Evolutionary conservation across 208 protist genomes (phyloP), one percentile per base, ranked within the genome.

Genomic region (Jaenimonas drosophilae): DNA sequence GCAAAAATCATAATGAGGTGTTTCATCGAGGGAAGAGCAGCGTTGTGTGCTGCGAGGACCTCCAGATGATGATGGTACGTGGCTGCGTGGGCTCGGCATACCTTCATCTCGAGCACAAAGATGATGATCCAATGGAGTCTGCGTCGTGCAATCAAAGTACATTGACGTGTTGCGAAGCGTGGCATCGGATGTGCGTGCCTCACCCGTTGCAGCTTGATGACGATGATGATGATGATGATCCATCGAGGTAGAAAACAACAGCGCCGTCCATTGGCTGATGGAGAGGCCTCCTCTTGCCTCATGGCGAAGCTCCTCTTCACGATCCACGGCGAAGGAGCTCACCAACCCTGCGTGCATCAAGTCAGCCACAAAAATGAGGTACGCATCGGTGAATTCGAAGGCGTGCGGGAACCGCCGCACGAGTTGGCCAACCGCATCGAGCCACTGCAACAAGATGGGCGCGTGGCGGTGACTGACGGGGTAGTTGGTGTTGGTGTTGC

Each of bases 361-460:
- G 11, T 94, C 73, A 12, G 82, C 30, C 4, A 98, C 61, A 17
- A 71, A 55, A 6, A 74, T 17, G 5, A 98, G 64, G 4, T 96
- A 76, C 5, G 19, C 12, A 41, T 76, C 59, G 17, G 86, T 96
- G 51, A 94, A 97, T 57, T 98, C 94, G 53, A 98, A 98, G 12
- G 61, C 30, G 20, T 31, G 53, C 19, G 96, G 94, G 47, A 83
- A 94, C 56, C 97, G 93, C 12, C 64, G 55, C 1, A 83, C 56
- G 19, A 97, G 38, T 24, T 98, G 96, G 49, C 65, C 91, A 28
- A 98, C 83, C 48, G 74, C 83, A 44, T 98, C 94, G 14, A 98
- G 60, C 30, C 87, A 97, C 73, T 97, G 96, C 4, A 77, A 25
- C 40, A 97, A 90, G 33, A 97, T 90, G 12, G 95, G 95, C 3